Conservation (phyloP, 805 yeast genomes). For the Nakazawaea ambrosiae region DNA sequence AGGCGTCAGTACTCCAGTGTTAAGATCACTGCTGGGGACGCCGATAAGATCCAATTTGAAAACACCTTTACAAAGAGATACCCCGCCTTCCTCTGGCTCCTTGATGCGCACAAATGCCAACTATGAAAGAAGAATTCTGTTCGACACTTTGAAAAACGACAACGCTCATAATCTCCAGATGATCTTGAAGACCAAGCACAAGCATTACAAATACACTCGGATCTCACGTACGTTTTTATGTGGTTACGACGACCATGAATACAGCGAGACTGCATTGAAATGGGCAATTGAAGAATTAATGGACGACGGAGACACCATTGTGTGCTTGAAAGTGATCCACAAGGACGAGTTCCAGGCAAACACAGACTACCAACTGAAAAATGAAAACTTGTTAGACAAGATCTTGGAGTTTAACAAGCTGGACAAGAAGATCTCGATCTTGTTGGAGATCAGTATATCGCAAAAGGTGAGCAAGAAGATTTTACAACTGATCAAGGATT, state of each 20-base stretch:
- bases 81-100: neutral
- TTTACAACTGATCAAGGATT: slow-evolving; percentile 32
- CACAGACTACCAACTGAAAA: slow-evolving; percentile 26
- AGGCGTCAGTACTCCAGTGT: neutral
- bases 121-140: slow-evolving; percentile 26
- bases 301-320: slow-evolving; percentile 38
- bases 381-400: slow-evolving; percentile 23
- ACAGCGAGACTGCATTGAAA: slow-evolving; percentile 34
- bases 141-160: slow-evolving; percentile 34
- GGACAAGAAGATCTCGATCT: slow-evolving; percentile 32
- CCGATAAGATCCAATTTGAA: slow-evolving; percentile 5
- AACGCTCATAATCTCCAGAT: slow-evolving; percentile 26
- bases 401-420: slow-evolving; percentile 26
- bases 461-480: slow-evolving; percentile 33
- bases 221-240: slow-evolving; percentile 35
- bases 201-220: slow-evolving; percentile 25
- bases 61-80: slow-evolving; percentile 1
- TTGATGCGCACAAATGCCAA: neutral
- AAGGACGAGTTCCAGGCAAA: slow-evolving; percentile 16
- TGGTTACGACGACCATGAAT: slow-evolving; percentile 35
- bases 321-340: slow-evolving; percentile 35
- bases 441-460: slow-evolving; percentile 29
- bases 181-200: slow-evolving; percentile 32
- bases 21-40: neutral
- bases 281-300: slow-evolving; percentile 39